Conservation (phyloP, 192 early-diverging fungal species). For the Entomortierella lignicola region DNA sequence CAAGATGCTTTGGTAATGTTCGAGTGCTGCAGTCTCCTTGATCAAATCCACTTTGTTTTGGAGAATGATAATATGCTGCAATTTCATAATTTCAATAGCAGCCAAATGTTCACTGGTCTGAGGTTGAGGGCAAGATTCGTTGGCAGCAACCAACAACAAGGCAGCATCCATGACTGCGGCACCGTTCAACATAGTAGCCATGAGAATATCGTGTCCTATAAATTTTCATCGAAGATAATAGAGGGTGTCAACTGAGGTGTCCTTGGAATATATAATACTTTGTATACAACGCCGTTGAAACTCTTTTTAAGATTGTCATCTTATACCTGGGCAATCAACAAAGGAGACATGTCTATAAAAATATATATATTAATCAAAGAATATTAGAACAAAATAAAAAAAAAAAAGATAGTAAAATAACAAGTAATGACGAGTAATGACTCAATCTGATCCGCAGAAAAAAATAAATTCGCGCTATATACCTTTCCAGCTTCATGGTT, state of each 20-base stretch:
- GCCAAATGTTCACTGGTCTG: conserved; percentile 99
- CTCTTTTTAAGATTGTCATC: not conserved
- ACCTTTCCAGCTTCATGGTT: conserved; percentile 85
- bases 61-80: conserved; percentile 95
- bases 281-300: not conserved
- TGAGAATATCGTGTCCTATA: conserved; percentile 94
- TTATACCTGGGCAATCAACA: conserved; percentile 94
- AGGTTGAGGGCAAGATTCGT: conserved; percentile 98
- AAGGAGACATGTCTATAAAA: conserved; percentile 90
- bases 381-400: too few species aligned
- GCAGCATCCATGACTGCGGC: conserved; percentile 99
- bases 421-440: conserved; percentile 4
- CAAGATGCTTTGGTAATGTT: conserved; percentile 92
- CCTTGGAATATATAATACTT: not conserved
- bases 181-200: conserved; percentile 99
- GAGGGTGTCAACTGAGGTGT: not conserved
- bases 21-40: conserved; percentile 90
- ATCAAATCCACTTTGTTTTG: conserved; percentile 99
- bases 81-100: conserved; percentile 99
- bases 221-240: not conserved
- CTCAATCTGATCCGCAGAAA: not conserved
- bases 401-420: too few species aligned
- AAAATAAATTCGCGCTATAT: not conserved
- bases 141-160: conserved; percentile 95
- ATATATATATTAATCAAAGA: not conserved